Conservation (phyloP, 306 rosid species). For the Medicago truncatula region DNA sequence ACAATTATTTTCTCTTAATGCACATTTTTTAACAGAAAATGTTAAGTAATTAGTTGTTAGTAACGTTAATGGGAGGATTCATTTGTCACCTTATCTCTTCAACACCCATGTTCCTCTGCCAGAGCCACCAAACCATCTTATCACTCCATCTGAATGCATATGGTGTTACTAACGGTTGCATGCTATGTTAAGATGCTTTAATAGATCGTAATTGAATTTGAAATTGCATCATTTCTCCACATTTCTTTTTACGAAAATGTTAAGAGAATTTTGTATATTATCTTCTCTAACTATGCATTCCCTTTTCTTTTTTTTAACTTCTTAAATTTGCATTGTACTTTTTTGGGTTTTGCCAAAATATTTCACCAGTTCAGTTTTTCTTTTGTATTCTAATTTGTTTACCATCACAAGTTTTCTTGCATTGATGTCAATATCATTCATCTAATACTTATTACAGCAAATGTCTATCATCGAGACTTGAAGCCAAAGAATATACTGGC, state of each 20-base stretch:
- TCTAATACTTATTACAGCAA: constrained; percentile 74
- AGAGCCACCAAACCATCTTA: not conserved
- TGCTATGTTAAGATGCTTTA: not conserved
- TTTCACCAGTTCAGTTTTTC: not conserved
- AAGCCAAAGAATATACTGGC: constrained; percentile 98
- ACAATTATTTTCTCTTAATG: constrained; percentile 20
- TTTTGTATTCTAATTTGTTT: constrained; percentile 28
- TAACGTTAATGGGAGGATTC: not conserved
- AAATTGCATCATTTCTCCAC: constrained; percentile 18
- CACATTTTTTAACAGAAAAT: not conserved
- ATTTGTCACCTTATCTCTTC: not conserved
- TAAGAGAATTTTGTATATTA: not conserved
- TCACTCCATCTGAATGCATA: not conserved
- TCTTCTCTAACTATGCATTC: not conserved
- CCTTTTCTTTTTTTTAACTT: not conserved
- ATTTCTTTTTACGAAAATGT: constrained; percentile 34
- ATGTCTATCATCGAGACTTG: constrained; percentile 94
- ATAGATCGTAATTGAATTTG: not conserved
- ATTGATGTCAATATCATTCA: constrained; percentile 32
- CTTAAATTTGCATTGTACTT: not conserved
- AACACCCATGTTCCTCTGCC: not conserved
- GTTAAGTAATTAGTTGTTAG: not conserved
- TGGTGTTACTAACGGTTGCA: constrained; percentile 20
- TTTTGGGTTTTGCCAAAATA: not conserved
- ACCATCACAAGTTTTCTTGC: not conserved